Percentiles rank a stretch among this genome's conserved stretches.
These are phyloP conservation scores for Mycosphaerella arachidis DNA, from an alignment of 2,329 filamentous ascomycete species.

Conservation along the genomic window DNA sequence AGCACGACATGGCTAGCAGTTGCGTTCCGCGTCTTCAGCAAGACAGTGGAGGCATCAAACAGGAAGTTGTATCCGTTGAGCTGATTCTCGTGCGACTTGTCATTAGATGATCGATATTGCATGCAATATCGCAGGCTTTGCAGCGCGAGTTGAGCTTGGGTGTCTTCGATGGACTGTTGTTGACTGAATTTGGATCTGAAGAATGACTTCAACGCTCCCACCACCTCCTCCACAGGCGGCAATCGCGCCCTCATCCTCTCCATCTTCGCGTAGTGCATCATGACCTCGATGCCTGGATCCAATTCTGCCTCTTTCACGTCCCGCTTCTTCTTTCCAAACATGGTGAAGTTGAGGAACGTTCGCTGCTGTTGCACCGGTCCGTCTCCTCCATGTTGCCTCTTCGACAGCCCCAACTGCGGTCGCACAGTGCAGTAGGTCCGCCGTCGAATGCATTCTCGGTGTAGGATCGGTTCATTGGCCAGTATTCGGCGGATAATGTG, in stretches of 20 bases:
- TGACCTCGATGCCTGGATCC: constrained; percentile 66
- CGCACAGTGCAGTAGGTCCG: constrained; percentile 21
- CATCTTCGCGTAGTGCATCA: constrained; percentile 64
- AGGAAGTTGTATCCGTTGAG: neutral
- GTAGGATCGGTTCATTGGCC: constrained; percentile 46
- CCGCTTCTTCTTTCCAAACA: constrained; percentile 53
- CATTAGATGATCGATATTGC: neutral
- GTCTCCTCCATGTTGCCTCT: neutral
- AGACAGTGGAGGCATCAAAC: neutral
- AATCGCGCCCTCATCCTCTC: constrained; percentile 60
- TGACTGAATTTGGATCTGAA: constrained; percentile 48
- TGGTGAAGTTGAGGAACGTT: constrained; percentile 58
- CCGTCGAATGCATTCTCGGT: constrained; percentile 43
- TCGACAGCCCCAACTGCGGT: neutral
- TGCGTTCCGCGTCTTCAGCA: neutral
- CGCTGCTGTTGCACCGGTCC: constrained; percentile 35
- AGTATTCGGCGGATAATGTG: constrained; percentile 56
- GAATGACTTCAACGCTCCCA: constrained; percentile 61
- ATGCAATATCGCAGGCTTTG: constrained; percentile 58
- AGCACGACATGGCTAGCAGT: constrained; percentile 32
- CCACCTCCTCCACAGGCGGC: constrained; percentile 59
- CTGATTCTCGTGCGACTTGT: neutral
- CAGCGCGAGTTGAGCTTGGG: constrained; percentile 60
- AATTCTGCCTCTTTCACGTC: constrained; percentile 58
- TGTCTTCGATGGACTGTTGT: constrained; percentile 54